Base-by-base conservation (phyloP, 305 asterid species). In the Nicotiana rustica region DNA sequence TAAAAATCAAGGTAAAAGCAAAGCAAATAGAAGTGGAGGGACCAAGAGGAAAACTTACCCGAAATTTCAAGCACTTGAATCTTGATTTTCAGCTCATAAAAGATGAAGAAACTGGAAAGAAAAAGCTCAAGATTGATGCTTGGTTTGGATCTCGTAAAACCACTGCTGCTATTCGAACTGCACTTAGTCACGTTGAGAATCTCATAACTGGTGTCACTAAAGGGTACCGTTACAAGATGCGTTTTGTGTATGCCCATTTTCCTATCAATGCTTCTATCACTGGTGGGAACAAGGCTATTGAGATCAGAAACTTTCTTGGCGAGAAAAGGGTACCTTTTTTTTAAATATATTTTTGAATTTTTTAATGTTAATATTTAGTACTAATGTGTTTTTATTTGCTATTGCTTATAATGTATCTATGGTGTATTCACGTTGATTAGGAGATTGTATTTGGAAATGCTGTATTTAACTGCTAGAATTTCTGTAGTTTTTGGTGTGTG, bases 281-380 rank as follows among this genome's bases (percentile, higher is more conserved):
- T 75, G 83, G 82, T 67, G 59, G 18, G 62, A 93, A 89, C 33
- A 90, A 87, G 3, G 65, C 92, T 1, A 93, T 93, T 64, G 97
- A 93, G 93, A 93, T 93, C 86, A 89, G 97, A 5, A 93, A 93
- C 82, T 93, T 93, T 82, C 93, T 93, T 7, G 97, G 97, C 60
- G 95, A 93, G 91, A 93, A 93, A 87, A 91, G 70, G 97, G 97
- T 92, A 73, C 10, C 1, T 3, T 13, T 4, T 38, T 0, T 64
- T 1, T 0, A 33, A 33, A 47, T 12, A 4, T 67, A 66, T 33
- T 19, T 17, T 4, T 49, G 25, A 31, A 38, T 15, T 67, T 36
- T 10, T 21, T 14, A 10, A 10, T n/a, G 17, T 59, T 38, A 10
- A 52, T 17, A 9, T 10, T 35, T 44, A 1, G 5, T 13, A 19